Evolutionary conservation across 116 monocot genomes (phyloP).

Genomic region (Phalaenopsis hybrid): DNA sequence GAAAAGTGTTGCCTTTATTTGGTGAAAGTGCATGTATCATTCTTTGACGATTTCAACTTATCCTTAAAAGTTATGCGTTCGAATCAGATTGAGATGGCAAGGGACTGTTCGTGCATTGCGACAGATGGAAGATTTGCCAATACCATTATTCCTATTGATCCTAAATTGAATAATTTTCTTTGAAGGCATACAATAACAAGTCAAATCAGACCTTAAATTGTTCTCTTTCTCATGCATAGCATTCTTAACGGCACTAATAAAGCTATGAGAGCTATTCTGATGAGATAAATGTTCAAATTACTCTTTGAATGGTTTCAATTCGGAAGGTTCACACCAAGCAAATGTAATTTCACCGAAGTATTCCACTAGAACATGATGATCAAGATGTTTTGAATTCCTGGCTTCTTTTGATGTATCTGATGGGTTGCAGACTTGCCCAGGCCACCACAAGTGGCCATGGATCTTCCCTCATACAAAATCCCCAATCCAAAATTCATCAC

Average conservation of each 20-base stretch:
- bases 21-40: conserved; percentile 7
- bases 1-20: conserved; percentile 10
- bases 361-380: conserved; percentile 23
- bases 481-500: conserved; percentile 9
- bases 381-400: not conserved
- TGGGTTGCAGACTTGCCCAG: conserved; percentile 40
- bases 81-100: not conserved
- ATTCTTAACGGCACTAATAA: conserved; percentile 31
- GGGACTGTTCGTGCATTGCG: not conserved
- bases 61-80: not conserved
- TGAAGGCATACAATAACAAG: conserved; percentile 31
- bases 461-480: conserved; percentile 60
- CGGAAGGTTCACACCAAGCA: conserved; percentile 31
- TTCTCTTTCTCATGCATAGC: conserved; percentile 27
- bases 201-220: conserved; percentile 29
- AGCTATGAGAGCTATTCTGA: conserved; percentile 35
- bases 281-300: conserved; percentile 26
- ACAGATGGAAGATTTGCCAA: conserved; percentile 5
- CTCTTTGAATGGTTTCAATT: conserved; percentile 46
- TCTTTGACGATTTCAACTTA: conserved; percentile 16
- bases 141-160: not conserved
- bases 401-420: conserved; percentile 19
- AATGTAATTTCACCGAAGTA: conserved; percentile 28
- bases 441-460: conserved; percentile 55
- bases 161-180: not conserved